These are phyloP conservation scores for Metarhizium humberi DNA, from an alignment of 2,329 filamentous ascomycete species.

Conservation along the genomic window DNA sequence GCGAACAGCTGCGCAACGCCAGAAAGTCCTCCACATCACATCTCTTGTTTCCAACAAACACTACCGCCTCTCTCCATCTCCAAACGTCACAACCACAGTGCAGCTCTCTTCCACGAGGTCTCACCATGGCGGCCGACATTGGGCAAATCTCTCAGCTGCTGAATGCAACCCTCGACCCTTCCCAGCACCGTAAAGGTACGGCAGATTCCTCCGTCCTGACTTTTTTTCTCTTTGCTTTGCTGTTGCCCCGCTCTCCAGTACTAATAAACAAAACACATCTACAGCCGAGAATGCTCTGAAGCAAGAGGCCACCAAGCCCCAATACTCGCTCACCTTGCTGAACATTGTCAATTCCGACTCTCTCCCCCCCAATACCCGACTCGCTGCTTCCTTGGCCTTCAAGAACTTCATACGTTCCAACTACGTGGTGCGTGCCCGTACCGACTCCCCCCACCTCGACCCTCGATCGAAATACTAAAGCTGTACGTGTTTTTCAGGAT, in stretches of 20 bases:
- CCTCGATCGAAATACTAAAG: constrained; percentile 9
- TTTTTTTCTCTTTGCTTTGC: constrained; percentile 8
- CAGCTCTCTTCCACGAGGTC: constrained; percentile 10
- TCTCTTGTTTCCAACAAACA: not conserved
- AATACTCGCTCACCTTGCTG: constrained; percentile 80
- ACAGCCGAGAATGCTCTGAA: constrained; percentile 76
- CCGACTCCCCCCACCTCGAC: not conserved
- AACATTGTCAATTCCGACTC: constrained; percentile 76
- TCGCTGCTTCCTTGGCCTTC: constrained; percentile 87
- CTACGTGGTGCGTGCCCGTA: constrained; percentile 60
- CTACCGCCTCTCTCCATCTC: not conserved
- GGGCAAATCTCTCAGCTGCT: constrained; percentile 69
- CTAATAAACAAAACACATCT: constrained; percentile 25
- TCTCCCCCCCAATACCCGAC: constrained; percentile 67
- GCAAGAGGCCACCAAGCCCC: constrained; percentile 69
- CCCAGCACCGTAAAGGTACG: constrained; percentile 81
- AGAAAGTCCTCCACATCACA: constrained; percentile 6
- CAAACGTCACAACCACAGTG: constrained; percentile 11
- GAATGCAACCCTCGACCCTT: constrained; percentile 80
- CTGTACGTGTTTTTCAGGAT: constrained; percentile 41
- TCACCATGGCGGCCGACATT: constrained; percentile 48
- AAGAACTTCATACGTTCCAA: constrained; percentile 96
- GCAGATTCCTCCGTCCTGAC: constrained; percentile 8
- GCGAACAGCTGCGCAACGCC: not conserved
- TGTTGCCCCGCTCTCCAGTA: constrained; percentile 19